A percentile compares a stretch with the other conserved stretches of the same genome.
Conservation (phyloP, 805 yeast genomes). For the Candida dendrica region DNA sequence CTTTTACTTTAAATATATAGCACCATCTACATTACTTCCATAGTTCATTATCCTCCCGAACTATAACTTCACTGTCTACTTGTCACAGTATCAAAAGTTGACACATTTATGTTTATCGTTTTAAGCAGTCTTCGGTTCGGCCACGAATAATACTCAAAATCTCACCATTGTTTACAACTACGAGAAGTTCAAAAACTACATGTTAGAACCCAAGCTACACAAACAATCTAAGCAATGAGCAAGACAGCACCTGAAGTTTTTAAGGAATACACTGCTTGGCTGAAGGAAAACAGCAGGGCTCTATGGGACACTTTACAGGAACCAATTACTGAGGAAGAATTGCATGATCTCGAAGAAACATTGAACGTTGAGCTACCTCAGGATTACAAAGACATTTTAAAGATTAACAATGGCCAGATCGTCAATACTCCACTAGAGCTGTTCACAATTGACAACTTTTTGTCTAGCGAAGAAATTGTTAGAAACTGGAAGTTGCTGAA, state of each 20-base stretch:
- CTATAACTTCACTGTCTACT: no score
- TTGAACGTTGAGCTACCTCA: neutral
- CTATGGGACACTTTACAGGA: neutral
- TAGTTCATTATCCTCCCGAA: no score
- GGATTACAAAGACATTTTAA: neutral
- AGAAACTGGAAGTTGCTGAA: neutral
- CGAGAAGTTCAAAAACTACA: no score
- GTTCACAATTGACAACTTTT: neutral
- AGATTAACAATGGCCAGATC: neutral
- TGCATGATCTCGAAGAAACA: neutral
- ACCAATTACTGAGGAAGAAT: neutral
- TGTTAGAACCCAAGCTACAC: no score
- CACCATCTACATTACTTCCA: no score
- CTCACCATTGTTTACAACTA: no score
- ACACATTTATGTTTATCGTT: no score
- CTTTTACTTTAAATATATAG: no score
- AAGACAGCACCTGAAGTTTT: neutral
- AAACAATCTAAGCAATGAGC: neutral
- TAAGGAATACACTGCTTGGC: neutral
- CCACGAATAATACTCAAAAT: no score
- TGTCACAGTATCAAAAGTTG: no score
- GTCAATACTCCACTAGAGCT: neutral
- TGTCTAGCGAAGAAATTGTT: neutral
- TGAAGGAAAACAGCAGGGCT: neutral
- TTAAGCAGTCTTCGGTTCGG: no score